Percentiles rank a stretch among this genome's conserved stretches.
Evolutionary conservation across 495 filamentous ascomycete species (phyloP).

Genomic region (Podospora pseudoanserina): DNA sequence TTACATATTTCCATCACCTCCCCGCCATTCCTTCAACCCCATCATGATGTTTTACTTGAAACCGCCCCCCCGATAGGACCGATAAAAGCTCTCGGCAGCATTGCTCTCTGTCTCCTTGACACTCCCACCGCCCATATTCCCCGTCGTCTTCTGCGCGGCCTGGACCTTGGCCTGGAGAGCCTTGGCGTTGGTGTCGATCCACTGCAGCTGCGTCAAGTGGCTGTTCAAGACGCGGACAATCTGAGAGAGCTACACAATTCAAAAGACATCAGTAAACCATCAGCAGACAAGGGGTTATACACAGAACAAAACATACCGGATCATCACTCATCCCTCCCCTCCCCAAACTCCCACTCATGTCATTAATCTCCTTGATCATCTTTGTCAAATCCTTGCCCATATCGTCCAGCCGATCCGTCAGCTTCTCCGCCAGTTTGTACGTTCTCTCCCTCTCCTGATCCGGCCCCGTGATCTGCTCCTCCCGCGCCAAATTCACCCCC

Average conservation of each 20-base stretch:
- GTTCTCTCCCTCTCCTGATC: constrained; percentile 94
- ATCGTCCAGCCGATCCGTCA: constrained; percentile 79
- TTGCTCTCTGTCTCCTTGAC: constrained; percentile 58
- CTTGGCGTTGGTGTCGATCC: constrained; percentile 82
- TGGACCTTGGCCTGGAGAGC: constrained; percentile 73
- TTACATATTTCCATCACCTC: neutral
- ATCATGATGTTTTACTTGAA: constrained; percentile 13
- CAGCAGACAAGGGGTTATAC: too few species aligned
- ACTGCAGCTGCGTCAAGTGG: constrained; percentile 82
- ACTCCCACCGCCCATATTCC: constrained; percentile 55
- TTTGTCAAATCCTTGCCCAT: constrained; percentile 86
- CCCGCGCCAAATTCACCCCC: constrained; percentile 12
- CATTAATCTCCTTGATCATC: constrained; percentile 98
- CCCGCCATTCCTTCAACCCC: neutral
- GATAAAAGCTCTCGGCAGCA: constrained; percentile 76
- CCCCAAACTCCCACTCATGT: constrained; percentile 73
- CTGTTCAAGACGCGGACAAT: constrained; percentile 92
- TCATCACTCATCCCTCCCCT: constrained; percentile 87
- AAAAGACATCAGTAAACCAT: too few species aligned
- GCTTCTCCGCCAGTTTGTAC: constrained; percentile 86
- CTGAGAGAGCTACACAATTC: constrained; percentile 65
- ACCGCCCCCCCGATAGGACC: constrained; percentile 64
- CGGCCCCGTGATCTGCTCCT: constrained; percentile 73
- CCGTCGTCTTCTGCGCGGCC: constrained; percentile 70
- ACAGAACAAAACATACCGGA: constrained; percentile 62